Evolutionary conservation across 768 basidiomycete species (phyloP).

Genomic region (Lactifluus rugatus): DNA sequence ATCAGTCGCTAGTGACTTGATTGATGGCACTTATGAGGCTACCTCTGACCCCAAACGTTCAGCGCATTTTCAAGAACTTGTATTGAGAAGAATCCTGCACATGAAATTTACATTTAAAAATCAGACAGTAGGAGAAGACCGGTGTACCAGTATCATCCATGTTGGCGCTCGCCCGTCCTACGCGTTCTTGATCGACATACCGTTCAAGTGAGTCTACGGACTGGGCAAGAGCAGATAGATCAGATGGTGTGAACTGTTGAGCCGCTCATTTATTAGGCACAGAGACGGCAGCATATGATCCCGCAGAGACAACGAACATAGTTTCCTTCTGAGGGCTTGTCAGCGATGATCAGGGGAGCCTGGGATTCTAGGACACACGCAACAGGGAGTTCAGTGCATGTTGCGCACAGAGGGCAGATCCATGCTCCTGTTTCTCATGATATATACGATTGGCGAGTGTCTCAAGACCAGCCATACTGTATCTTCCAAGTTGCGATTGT

Average conservation of each 20-base stretch:
- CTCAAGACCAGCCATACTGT: slow-evolving; percentile 51
- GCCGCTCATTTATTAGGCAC: slow-evolving; percentile 16
- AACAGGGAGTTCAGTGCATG: slow-evolving; percentile 76
- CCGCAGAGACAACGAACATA: slow-evolving; percentile 33
- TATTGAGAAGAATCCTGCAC: slow-evolving; percentile 79
- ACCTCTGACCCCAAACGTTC: slow-evolving; percentile 78
- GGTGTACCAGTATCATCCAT: slow-evolving; percentile 82
- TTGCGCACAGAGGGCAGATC: slow-evolving; percentile 81
- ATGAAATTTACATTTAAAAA: neutral
- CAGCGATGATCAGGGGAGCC: slow-evolving; percentile 7
- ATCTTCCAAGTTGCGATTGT: neutral
- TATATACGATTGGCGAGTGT: slow-evolving; percentile 50
- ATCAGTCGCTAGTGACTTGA: neutral
- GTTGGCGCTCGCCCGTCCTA: slow-evolving; percentile 49
- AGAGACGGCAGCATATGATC: neutral
- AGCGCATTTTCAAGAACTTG: slow-evolving; percentile 83
- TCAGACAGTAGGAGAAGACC: neutral
- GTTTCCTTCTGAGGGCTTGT: slow-evolving; percentile 31
- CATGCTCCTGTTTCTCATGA: slow-evolving; percentile 67
- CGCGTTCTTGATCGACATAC: slow-evolving; percentile 42
- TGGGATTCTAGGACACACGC: slow-evolving; percentile 40
- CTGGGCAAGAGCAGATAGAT: slow-evolving; percentile 67
- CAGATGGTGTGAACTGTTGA: slow-evolving; percentile 63
- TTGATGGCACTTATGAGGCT: slow-evolving; percentile 15
- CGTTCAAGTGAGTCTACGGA: slow-evolving; percentile 58